Base-by-base conservation (phyloP, 2,329 filamentous ascomycete genomes). In the Remersonia thermophila region DNA sequence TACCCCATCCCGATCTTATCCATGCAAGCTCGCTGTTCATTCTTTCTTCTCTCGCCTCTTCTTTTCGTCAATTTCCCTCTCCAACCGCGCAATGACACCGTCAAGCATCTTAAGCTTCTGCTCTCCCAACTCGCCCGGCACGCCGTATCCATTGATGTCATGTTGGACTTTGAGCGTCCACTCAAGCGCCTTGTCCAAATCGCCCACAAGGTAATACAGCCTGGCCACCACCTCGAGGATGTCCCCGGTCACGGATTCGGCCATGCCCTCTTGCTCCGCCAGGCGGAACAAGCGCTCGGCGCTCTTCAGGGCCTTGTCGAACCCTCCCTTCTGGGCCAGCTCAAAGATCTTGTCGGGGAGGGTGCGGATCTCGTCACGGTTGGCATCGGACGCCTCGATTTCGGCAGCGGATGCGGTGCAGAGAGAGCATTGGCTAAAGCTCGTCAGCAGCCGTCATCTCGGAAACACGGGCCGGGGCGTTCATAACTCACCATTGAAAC, bases 221-320 rank as follows among this genome's bases (percentile, higher is more conserved):
- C 42, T 35, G 3, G 45, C 47, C 1, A 45, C 44, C 10, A 45
- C 36, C 30, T 49, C 47, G 26, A 44, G 46, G 33, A 47, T 39
- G n/a, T 40, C 47, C 5, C 5, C 20, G 3, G 37, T 33, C 37
- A 44, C 39, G 9, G 41, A 35, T 7, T 39, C 36, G 1, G 38
- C 43, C 27, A 49, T 7, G 4, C 33, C 40, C 27, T 49, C 47
- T 16, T 39, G 20, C 2, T 47, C 47, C 3, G 44, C 32, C 2
- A 46, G 32, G 5, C 14, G 17, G 16, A 49, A 43, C 28, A 49
- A 18, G 3, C 33, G 15, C 29, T 49, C 41, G 5, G 33, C 31
- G 1, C n/a, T 16, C 15, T 36, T n/a, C 17, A 45, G 18, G 3
- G 47, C 43, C 4, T 39, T 23, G 4, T 39, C 7, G 15, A 44